Percentiles rank a stretch among this genome's conserved stretches.
These are phyloP conservation scores for Zanthoxylum bungeanum DNA, from an alignment of 345 rosid species.

Conservation along the genomic window DNA sequence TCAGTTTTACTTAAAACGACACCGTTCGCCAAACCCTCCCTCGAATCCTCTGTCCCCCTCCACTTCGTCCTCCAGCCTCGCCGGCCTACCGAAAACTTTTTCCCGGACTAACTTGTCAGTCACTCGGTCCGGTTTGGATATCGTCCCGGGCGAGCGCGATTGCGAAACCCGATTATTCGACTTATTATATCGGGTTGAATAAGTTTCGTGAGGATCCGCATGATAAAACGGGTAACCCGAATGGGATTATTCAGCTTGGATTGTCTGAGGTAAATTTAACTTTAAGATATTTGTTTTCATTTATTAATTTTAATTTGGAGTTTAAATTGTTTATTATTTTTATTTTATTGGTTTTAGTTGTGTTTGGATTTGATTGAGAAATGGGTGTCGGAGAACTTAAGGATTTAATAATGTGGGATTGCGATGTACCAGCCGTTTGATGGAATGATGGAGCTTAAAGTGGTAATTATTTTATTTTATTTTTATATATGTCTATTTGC, in stretches of 20 bases:
- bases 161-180: conserved; percentile 60
- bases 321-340: neutral
- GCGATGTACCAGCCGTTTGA: conserved; percentile 69
- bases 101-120: conserved; percentile 52
- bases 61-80: conserved; percentile 37
- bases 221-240: conserved; percentile 42
- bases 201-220: conserved; percentile 60
- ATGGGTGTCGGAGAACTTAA: conserved; percentile 72
- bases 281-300: neutral
- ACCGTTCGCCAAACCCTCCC: conserved; percentile 37
- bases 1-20: conserved; percentile 67
- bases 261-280: conserved; percentile 66
- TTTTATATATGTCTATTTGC: too few relatives aligned
- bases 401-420: conserved; percentile 45
- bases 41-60: too few relatives aligned
- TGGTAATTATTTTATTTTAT: conserved; percentile 41
- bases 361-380: conserved; percentile 85
- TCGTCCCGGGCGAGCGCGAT: conserved; percentile 55
- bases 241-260: conserved; percentile 89
- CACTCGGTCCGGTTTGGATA: conserved; percentile 50
- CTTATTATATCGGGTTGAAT: conserved; percentile 67
- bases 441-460: conserved; percentile 70
- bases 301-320: neutral
- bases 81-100: conserved; percentile 49
- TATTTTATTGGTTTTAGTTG: conserved; percentile 39